phyloP scores from a whole-genome alignment of 2,329 filamentous ascomycete species.

The Fusarium sp. region DNA sequence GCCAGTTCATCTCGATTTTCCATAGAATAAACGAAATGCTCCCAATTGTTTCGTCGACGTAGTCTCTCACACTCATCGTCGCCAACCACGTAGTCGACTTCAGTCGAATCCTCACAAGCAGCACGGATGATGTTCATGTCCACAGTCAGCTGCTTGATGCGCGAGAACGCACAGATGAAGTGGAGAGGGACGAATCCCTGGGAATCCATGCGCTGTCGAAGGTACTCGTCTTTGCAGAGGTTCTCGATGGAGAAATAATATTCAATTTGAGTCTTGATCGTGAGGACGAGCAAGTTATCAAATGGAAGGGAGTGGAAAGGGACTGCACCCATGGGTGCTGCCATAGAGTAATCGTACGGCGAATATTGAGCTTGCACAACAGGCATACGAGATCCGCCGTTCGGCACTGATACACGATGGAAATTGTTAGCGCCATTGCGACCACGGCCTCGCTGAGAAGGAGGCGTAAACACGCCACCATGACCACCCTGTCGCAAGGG shows the following conservation, averaged over 20 bases:
- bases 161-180: slow-evolving; percentile 86
- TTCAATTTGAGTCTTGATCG: slow-evolving; percentile 69
- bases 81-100: slow-evolving; percentile 78
- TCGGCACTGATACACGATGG: slow-evolving; percentile 53
- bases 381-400: slow-evolving; percentile 48
- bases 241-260: slow-evolving; percentile 99
- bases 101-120: slow-evolving; percentile 76
- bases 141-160: slow-evolving; percentile 60
- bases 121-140: slow-evolving; percentile 78
- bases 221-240: slow-evolving; percentile 88
- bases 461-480: slow-evolving; percentile 47
- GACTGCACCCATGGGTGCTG: slow-evolving; percentile 50
- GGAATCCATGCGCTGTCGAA: slow-evolving; percentile 92
- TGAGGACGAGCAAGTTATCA: slow-evolving; percentile 57
- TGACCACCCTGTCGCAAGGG: slow-evolving; percentile 54
- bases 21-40: slow-evolving; percentile 78
- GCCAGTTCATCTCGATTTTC: slow-evolving; percentile 77
- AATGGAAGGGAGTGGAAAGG: slow-evolving; percentile 58
- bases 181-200: slow-evolving; percentile 88
- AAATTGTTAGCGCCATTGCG: slow-evolving; percentile 48
- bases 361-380: slow-evolving; percentile 49
- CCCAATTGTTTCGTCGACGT: slow-evolving; percentile 79
- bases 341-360: slow-evolving; percentile 53
- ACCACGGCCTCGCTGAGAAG: slow-evolving; percentile 48
- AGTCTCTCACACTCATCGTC: slow-evolving; percentile 83